Conservation (phyloP, 176 grass and related monocot species). For the Aegilops umbellulata region DNA sequence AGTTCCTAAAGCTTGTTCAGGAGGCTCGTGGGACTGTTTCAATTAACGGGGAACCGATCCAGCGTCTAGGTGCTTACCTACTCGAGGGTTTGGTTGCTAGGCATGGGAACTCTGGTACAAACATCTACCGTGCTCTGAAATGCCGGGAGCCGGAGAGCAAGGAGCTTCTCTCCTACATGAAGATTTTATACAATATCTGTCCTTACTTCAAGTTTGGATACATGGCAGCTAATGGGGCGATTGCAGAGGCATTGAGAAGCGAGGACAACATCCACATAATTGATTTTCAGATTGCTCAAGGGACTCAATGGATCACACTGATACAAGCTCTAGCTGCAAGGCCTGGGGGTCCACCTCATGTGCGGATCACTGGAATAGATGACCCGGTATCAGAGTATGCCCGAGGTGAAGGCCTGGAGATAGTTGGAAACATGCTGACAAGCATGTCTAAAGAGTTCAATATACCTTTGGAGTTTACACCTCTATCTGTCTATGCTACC, state of each 20-base stretch:
- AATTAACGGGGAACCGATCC: slow-evolving; percentile 75
- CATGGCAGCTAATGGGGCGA: slow-evolving; percentile 97
- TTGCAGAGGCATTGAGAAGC: slow-evolving; percentile 80
- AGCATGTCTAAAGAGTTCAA: slow-evolving; percentile 86
- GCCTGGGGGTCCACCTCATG: slow-evolving; percentile 83
- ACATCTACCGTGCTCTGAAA: slow-evolving; percentile 68
- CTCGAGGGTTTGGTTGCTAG: slow-evolving; percentile 90
- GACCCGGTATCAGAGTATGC: slow-evolving; percentile 67
- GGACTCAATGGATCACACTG: slow-evolving; percentile 96
- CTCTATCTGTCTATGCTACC: slow-evolving; percentile 47
- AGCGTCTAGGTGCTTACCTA: slow-evolving; percentile 84
- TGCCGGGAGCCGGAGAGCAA: slow-evolving; percentile 74
- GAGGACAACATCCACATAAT: slow-evolving; percentile 96
- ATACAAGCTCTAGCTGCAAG: slow-evolving; percentile 88
- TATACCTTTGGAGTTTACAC: slow-evolving; percentile 84
- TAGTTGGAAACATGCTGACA: slow-evolving; percentile 78
- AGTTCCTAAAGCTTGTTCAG: slow-evolving; percentile 71
- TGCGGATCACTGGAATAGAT: slow-evolving; percentile 89
- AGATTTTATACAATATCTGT: slow-evolving; percentile 81
- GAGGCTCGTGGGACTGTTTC: slow-evolving; percentile 59
- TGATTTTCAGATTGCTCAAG: slow-evolving; percentile 99
- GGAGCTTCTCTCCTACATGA: slow-evolving; percentile 92
- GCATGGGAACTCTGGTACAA: slow-evolving; percentile 72
- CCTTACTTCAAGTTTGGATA: slow-evolving; percentile 99
- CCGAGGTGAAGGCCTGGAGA: slow-evolving; percentile 68